Percentiles rank a stretch among this genome's conserved stretches.
Evolutionary conservation across 2,329 filamentous ascomycete genomes (phyloP).

Genomic region (Pyricularia grisea): DNA sequence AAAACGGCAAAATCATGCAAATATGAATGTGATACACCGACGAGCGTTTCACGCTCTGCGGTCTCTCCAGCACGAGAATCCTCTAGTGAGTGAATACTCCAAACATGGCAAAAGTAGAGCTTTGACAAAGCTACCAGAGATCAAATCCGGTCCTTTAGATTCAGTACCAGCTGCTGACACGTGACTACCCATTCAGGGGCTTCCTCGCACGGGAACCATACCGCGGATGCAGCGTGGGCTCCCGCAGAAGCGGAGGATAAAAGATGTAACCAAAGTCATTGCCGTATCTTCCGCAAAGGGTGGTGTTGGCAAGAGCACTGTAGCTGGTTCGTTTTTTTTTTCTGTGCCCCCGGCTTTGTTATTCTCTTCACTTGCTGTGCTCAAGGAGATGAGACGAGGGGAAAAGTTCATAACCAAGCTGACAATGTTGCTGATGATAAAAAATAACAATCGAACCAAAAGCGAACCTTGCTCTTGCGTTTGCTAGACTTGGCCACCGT

Average conservation of each 20-base stretch:
- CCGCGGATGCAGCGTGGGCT: constrained; percentile 72
- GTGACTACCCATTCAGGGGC: constrained; percentile 46
- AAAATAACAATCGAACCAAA: not conserved
- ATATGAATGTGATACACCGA: constrained; percentile 16
- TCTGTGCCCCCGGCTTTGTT: not conserved
- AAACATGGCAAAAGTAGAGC: not conserved
- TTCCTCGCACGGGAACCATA: constrained; percentile 68
- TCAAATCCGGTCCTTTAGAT: not conserved
- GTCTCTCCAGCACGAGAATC: constrained; percentile 69
- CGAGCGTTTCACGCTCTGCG: constrained; percentile 41
- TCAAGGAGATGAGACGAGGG: not conserved
- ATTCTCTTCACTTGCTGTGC: not conserved
- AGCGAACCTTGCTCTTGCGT: constrained; percentile 78
- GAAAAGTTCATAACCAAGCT: not conserved
- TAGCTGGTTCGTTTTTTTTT: constrained; percentile 51
- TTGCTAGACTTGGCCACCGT: constrained; percentile 71
- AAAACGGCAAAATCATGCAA: not conserved
- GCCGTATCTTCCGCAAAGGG: constrained; percentile 97
- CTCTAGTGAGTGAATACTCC: constrained; percentile 48
- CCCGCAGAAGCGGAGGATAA: constrained; percentile 71
- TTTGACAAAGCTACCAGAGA: not conserved
- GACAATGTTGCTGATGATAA: not conserved
- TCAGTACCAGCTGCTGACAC: not conserved
- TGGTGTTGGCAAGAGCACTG: constrained; percentile 94
- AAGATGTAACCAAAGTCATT: constrained; percentile 81